Evolutionary conservation across 2,329 filamentous ascomycete species (phyloP).

Genomic region (Blastomyces silverae): DNA sequence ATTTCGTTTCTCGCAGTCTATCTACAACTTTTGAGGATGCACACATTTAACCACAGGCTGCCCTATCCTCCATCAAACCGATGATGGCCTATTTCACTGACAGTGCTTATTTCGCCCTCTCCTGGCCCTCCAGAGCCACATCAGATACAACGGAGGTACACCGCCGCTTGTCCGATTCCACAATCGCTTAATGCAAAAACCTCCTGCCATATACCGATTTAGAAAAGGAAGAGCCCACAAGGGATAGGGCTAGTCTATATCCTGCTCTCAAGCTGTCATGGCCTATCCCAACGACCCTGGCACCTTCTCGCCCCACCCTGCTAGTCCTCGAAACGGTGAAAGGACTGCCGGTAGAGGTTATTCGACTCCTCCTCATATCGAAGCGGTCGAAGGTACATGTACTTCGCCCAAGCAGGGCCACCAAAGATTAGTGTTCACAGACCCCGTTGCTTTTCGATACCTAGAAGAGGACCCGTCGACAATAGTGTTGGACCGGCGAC

Average conservation of each 20-base stretch:
- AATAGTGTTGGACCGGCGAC: conserved; percentile 63
- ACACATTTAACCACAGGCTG: neutral
- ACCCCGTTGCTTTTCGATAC: conserved; percentile 62
- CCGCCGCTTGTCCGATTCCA: neutral
- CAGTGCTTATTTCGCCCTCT: neutral
- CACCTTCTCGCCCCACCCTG: neutral
- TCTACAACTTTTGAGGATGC: conserved; percentile 3
- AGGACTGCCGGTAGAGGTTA: conserved; percentile 20
- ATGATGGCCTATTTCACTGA: conserved; percentile 8
- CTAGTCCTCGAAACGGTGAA: neutral
- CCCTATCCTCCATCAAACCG: neutral
- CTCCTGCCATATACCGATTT: neutral
- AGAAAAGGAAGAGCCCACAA: neutral
- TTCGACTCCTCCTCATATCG: conserved; percentile 22
- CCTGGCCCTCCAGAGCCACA: conserved; percentile 1
- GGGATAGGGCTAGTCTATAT: neutral
- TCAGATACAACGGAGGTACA: neutral
- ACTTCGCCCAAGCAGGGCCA: conserved; percentile 34
- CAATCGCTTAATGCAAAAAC: neutral
- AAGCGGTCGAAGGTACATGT: conserved; percentile 19
- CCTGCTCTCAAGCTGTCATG: neutral
- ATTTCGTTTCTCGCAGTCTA: neutral
- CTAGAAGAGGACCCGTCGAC: conserved; percentile 79
- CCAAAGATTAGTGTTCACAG: conserved; percentile 58
- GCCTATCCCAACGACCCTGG: conserved; percentile 4